Conservation (phyloP, 768 basidiomycete genomes). For the Paxillus rubicundulus region DNA sequence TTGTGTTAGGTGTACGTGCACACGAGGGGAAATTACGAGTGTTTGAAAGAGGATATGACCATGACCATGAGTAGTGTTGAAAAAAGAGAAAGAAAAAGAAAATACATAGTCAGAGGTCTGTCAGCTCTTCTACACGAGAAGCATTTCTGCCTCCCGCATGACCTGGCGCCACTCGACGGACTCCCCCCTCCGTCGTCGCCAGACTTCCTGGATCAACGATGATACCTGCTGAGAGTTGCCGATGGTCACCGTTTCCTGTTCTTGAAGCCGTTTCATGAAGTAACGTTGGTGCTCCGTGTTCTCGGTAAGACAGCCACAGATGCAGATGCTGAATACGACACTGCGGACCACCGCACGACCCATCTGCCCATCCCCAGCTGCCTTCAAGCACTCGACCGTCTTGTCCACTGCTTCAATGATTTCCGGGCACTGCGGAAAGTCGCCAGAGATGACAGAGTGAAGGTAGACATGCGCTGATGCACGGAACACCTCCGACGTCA, state of each 20-base stretch:
- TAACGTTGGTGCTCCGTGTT: conserved; percentile 39
- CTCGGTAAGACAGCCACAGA: conserved; percentile 69
- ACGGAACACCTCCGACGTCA: conserved; percentile 66
- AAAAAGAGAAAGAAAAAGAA: conserved; percentile 1
- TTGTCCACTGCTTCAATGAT: conserved; percentile 54
- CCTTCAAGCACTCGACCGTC: conserved; percentile 47
- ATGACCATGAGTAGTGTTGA: background rate
- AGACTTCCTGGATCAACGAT: conserved; percentile 54
- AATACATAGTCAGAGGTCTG: too few species aligned
- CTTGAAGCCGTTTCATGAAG: conserved; percentile 46
- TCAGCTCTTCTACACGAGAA: conserved; percentile 50
- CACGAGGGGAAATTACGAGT: conserved; percentile 6
- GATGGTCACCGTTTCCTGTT: conserved; percentile 50
- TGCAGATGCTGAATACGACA: conserved; percentile 76
- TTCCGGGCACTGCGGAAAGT: conserved; percentile 63
- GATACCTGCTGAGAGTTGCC: conserved; percentile 65
- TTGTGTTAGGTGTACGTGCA: conserved; percentile 13
- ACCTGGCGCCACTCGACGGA: conserved; percentile 63
- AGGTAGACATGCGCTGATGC: conserved; percentile 73
- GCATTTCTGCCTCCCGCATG: conserved; percentile 48
- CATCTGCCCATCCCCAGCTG: conserved; percentile 35
- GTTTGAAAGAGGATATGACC: background rate
- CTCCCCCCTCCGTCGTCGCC: conserved; percentile 42
- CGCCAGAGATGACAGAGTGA: conserved; percentile 72
- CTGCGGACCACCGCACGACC: conserved; percentile 64